Conservation (phyloP, 768 basidiomycete species). For the Psilocybe tampanensis region DNA sequence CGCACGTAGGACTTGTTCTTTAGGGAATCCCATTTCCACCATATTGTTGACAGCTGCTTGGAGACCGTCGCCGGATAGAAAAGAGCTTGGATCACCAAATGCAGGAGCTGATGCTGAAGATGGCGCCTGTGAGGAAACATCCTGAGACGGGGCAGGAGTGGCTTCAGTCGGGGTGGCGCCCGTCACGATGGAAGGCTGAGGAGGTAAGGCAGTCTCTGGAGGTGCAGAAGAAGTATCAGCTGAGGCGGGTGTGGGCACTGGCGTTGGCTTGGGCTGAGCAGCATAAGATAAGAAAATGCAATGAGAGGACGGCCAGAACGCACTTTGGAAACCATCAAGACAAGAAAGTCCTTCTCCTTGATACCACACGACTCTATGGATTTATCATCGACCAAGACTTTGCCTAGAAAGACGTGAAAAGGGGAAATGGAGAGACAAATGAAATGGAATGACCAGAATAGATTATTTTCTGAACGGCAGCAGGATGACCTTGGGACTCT, state of each 20-base stretch:
- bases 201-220: neutral
- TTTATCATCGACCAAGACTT: constrained; percentile 88
- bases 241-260: constrained; percentile 31
- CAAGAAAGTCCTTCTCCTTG: constrained; percentile 98
- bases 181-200: constrained; percentile 14
- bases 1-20: constrained; percentile 83
- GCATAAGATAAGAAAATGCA: neutral
- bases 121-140: constrained; percentile 24
- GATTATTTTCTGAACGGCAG: constrained; percentile 87
- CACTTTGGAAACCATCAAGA: constrained; percentile 99
- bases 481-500: constrained; percentile 71
- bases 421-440: neutral
- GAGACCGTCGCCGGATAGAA: constrained; percentile 76
- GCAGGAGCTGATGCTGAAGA: constrained; percentile 36
- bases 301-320: constrained; percentile 11
- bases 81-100: constrained; percentile 55
- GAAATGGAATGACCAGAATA: constrained; percentile 67
- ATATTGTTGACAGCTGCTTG: constrained; percentile 82
- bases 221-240: constrained; percentile 27
- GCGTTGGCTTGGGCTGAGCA: constrained; percentile 57
- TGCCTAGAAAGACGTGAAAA: constrained; percentile 54
- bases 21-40: constrained; percentile 92
- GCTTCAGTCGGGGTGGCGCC: constrained; percentile 31
- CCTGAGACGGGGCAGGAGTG: constrained; percentile 28
- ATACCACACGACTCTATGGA: constrained; percentile 86